Conservation (phyloP, 345 rosid genomes). For the Laguncularia racemosa region DNA sequence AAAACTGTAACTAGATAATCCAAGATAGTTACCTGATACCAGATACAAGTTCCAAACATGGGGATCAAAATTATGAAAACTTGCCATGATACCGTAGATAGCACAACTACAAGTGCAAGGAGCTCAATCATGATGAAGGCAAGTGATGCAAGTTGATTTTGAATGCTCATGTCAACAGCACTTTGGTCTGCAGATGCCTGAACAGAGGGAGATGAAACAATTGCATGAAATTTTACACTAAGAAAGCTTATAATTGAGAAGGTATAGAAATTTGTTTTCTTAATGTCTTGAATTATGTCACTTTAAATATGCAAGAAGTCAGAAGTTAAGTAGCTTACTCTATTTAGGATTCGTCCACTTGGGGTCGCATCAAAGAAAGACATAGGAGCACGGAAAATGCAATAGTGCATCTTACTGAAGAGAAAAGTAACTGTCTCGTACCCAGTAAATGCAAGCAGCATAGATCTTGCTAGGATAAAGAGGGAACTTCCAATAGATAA, state of each 20-base stretch:
- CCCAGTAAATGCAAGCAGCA: slow-evolving; percentile 48
- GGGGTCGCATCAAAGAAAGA: slow-evolving; percentile 86
- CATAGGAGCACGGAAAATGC: slow-evolving; percentile 73
- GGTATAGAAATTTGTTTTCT: no score
- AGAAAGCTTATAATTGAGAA: no score
- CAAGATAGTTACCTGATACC: not conserved
- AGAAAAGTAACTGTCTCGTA: slow-evolving; percentile 64
- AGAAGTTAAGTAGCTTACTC: slow-evolving; percentile 35
- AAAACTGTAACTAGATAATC: no score
- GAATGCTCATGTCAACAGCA: not conserved
- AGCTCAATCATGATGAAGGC: not conserved
- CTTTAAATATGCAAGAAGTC: not conserved
- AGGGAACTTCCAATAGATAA: slow-evolving; percentile 56
- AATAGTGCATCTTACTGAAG: slow-evolving; percentile 56
- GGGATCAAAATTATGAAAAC: not conserved
- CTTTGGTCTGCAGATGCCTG: slow-evolving; percentile 1
- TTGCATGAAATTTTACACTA: no score
- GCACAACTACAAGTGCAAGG: not conserved
- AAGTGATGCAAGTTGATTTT: not conserved
- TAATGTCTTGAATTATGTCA: not conserved
- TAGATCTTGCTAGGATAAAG: slow-evolving; percentile 41
- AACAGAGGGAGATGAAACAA: not conserved
- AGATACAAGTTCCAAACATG: not conserved
- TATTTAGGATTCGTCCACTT: slow-evolving; percentile 59
- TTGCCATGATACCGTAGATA: not conserved